A percentile compares a stretch with the other conserved stretches of the same genome.
Conservation (phyloP, 495 filamentous ascomycete genomes). For the Penicillium paxilli region DNA sequence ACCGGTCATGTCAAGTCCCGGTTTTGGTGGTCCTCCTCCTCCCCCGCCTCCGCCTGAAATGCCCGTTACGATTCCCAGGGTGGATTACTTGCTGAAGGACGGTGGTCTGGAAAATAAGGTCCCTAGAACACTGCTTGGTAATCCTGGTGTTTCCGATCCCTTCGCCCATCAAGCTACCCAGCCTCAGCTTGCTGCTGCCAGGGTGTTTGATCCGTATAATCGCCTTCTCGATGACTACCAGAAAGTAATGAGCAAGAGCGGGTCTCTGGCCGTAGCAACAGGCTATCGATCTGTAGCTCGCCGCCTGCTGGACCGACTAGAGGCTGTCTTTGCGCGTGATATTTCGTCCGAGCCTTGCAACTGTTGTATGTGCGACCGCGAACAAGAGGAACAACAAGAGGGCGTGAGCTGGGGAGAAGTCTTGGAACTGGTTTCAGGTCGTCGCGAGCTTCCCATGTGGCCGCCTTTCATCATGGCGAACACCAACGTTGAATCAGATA, state of each 20-base stretch:
- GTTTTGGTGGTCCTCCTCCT: slow-evolving; percentile 61
- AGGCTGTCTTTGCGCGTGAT: slow-evolving; percentile 89
- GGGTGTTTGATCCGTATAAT: slow-evolving; percentile 76
- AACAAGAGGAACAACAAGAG: slow-evolving; percentile 52
- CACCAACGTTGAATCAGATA: slow-evolving; percentile 52
- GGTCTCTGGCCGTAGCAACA: slow-evolving; percentile 92
- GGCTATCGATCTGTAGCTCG: slow-evolving; percentile 95
- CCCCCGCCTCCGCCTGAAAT: slow-evolving; percentile 76
- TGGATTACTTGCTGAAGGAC: slow-evolving; percentile 87
- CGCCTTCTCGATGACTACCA: slow-evolving; percentile 82
- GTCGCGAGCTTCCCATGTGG: slow-evolving; percentile 81
- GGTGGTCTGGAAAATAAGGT: slow-evolving; percentile 71
- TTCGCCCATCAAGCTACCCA: slow-evolving; percentile 34
- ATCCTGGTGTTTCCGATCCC: slow-evolving; percentile 39
- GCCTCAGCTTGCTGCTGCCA: slow-evolving; percentile 49
- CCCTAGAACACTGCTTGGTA: slow-evolving; percentile 63
- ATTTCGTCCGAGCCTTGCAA: slow-evolving; percentile 78
- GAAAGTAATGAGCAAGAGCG: slow-evolving; percentile 75
- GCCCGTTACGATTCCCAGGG: slow-evolving; percentile 69
- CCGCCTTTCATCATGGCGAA: slow-evolving; percentile 75
- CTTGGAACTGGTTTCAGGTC: slow-evolving; percentile 85
- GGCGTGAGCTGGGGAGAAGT: slow-evolving; percentile 98
- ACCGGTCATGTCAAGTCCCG: slow-evolving; percentile 36
- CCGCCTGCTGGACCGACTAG: slow-evolving; percentile 85
- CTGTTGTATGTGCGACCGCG: slow-evolving; percentile 76